These are phyloP conservation scores for Stenogyne calaminthoides DNA, from an alignment of 305 asterid genomes.

Conservation along the genomic window DNA sequence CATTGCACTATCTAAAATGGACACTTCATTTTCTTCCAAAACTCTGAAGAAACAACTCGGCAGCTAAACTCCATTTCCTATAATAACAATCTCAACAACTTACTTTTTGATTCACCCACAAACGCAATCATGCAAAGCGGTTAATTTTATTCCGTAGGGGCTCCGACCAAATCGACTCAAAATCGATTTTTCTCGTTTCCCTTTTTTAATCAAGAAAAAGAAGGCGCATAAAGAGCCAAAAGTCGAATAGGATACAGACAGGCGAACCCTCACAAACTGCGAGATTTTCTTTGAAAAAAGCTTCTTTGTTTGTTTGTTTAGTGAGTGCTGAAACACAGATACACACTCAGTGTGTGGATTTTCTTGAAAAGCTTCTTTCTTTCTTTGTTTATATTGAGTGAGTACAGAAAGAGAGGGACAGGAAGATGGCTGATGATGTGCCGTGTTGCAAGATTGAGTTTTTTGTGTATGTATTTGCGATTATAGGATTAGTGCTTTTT, in stretches of 20 bases:
- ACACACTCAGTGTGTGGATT: conserved; percentile 21
- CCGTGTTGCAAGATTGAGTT: conserved; percentile 65
- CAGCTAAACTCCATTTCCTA: not conserved
- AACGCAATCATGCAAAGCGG: not conserved
- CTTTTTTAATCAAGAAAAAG: not conserved
- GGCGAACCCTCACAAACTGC: conserved; percentile 31
- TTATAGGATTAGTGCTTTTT: conserved; percentile 74
- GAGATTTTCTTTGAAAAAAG: conserved; percentile 33
- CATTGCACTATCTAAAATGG: too few species aligned
- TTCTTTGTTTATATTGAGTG: not conserved
- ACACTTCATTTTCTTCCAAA: conserved; percentile 8
- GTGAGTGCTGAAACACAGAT: conserved; percentile 22
- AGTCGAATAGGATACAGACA: conserved; percentile 20
- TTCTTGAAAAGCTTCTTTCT: too few species aligned
- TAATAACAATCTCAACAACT: conserved; percentile 3
- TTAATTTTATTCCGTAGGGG: conserved; percentile 31
- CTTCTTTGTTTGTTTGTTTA: conserved; percentile 7
- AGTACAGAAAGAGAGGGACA: not conserved
- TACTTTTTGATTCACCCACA: conserved; percentile 13
- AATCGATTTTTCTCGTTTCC: not conserved
- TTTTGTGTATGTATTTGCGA: conserved; percentile 44
- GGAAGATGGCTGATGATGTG: conserved; percentile 57
- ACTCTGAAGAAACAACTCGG: not conserved
- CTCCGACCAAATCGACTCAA: conserved; percentile 23
- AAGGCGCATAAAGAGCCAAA: conserved; percentile 1